A percentile compares a stretch with the other conserved stretches of the same genome.
These are phyloP conservation scores for Scutellaria baicalensis DNA, from an alignment of 257 asterid species.

Conservation along the genomic window DNA sequence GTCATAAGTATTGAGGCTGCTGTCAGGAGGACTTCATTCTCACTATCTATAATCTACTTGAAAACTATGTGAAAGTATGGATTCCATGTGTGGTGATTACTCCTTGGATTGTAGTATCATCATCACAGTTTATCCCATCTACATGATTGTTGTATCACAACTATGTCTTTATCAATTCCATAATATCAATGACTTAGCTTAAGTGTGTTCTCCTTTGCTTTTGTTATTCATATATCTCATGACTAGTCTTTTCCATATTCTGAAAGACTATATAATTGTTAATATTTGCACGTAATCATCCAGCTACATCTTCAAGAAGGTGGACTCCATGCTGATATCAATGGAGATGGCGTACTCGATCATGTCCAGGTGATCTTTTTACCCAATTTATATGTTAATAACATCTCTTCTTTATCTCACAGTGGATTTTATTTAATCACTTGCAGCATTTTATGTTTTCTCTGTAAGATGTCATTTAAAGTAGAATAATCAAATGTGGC, in stretches of 20 bases:
- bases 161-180: not conserved
- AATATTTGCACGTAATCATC: conserved; percentile 18
- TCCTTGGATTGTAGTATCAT: not conserved
- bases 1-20: not conserved
- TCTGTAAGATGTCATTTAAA: not conserved
- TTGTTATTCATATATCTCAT: not conserved
- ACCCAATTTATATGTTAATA: not conserved
- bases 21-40: not conserved
- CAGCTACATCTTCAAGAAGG: conserved; percentile 99
- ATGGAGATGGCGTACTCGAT: conserved; percentile 97
- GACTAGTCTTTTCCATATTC: not conserved
- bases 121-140: too few species aligned
- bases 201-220: not conserved
- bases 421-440: too few species aligned
- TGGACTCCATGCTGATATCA: conserved; percentile 98
- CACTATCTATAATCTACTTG: not conserved
- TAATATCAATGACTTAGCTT: not conserved
- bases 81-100: not conserved
- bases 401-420: not conserved
- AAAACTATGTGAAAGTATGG: not conserved
- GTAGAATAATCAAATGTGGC: not conserved
- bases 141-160: not conserved
- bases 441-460: not conserved
- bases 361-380: conserved; percentile 80
- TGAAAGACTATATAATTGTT: not conserved